phyloP scores from a whole-genome alignment of 2,329 filamentous ascomycete species.

The Trichoderma hamatum region DNA sequence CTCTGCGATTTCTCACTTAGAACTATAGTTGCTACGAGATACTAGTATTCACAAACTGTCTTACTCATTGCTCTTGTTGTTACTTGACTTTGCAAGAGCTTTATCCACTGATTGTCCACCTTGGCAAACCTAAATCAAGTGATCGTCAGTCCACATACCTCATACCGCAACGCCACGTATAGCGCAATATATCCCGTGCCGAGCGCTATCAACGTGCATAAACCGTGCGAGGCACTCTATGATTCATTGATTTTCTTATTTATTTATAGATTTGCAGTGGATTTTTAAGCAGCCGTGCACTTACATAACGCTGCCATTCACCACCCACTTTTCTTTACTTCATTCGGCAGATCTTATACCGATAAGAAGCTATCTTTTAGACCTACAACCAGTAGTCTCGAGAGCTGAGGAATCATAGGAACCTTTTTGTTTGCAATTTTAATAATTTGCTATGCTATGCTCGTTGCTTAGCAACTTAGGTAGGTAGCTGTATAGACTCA shows the following conservation, averaged over 20 bases:
- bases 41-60: neutral
- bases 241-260: slow-evolving; percentile 10
- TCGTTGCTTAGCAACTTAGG: neutral
- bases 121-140: neutral
- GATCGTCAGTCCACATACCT: slow-evolving; percentile 15
- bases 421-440: neutral
- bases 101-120: slow-evolving; percentile 6
- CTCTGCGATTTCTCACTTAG: neutral
- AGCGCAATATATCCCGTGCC: neutral
- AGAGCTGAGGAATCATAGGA: neutral
- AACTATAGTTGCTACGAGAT: neutral
- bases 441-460: neutral
- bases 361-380: neutral
- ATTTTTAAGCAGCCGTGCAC: neutral
- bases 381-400: neutral
- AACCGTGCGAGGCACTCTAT: slow-evolving; percentile 11
- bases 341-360: neutral
- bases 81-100: neutral
- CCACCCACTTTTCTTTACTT: neutral
- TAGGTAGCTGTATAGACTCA: too few species aligned
- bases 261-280: neutral
- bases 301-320: neutral
- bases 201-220: neutral
- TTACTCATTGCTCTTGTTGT: neutral
- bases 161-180: slow-evolving; percentile 15